Evolutionary conservation across 2,329 filamentous ascomycete genomes (phyloP), one percentile per base, ranked within the genome.

Genomic region (Dryadomyces quercus-mongolicae): DNA sequence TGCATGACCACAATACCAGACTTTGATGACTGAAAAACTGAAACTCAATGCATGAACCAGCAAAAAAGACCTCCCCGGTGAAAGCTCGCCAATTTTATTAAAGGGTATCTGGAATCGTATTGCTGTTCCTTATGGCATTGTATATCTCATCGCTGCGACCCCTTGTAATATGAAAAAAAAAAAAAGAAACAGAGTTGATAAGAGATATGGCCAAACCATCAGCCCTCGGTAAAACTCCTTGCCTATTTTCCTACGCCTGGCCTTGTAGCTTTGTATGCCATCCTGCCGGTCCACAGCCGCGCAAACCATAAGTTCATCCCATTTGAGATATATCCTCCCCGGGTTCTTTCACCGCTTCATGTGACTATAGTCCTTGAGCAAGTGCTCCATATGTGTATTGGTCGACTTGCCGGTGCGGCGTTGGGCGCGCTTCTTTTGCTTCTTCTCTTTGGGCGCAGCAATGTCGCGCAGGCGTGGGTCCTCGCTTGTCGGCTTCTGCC

Each of bases 401-500:
- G 88, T 94, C 55, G 85, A 83, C 76, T 91, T 93, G 60, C 86
- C 87, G 45, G 81, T 81, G 56, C 83, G 78, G 60, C 88, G 80
- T 61, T 71, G 69, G 25, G 74, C 72, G 47, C 82, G 75, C 66
- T 87, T 88, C 71, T 88, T 86, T 68, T 84, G 82, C 71, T 85
- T 84, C 71, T 88, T 86, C 61, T 83, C 71, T 65, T 78, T 81
- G 57, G 76, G 64, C 61, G 80, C 79, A 21, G 77, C 71, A 43
- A 72, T 70, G 54, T 74, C 71, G 62, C 81, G 82, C 54, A 80
- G 68, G 52, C 78, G 68, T 56, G 87, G 87, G 61, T 90, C 86
- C 60, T 90, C 87, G 68, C 85, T 92, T 42, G 88, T 89, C 0
- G 90, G 88, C 63, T 88, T 91, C 70, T 94, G 81, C 2, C 88